Evolutionary conservation across 257 asterid genomes (phyloP).

Genomic region (Mentha longifolia): DNA sequence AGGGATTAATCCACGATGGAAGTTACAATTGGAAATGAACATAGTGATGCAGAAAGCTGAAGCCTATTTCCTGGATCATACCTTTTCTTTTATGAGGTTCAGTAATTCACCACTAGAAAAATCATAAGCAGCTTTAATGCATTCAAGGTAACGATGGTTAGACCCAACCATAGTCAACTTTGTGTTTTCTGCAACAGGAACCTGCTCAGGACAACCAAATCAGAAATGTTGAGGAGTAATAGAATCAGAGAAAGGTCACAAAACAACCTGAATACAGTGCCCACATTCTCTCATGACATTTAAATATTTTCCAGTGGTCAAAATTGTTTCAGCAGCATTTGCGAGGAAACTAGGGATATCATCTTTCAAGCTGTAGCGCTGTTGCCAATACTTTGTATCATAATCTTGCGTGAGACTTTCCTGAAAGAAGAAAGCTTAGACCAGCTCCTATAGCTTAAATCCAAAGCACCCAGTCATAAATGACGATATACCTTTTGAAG

Average conservation of each 20-base stretch:
- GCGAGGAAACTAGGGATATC: constrained; percentile 95
- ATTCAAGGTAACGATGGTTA: constrained; percentile 92
- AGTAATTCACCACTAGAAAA: constrained; percentile 96
- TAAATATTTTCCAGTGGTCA: constrained; percentile 93
- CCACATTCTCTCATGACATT: constrained; percentile 99
- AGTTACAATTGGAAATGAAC: constrained; percentile 23
- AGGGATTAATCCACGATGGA: constrained; percentile 28
- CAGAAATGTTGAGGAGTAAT: constrained; percentile 35
- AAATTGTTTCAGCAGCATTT: constrained; percentile 93
- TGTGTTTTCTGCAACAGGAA: constrained; percentile 80
- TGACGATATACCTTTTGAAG: constrained; percentile 74
- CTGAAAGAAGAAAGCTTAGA: constrained; percentile 49
- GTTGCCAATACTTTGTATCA: constrained; percentile 95
- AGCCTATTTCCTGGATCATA: constrained; percentile 34
- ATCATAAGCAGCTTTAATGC: constrained; percentile 92
- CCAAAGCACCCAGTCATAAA: constrained; percentile 22
- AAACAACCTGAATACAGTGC: constrained; percentile 77
- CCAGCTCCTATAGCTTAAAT: constrained; percentile 38
- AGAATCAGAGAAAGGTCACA: constrained; percentile 24
- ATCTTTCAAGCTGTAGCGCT: constrained; percentile 94
- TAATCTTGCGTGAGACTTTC: constrained; percentile 97
- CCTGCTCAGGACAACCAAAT: constrained; percentile 60
- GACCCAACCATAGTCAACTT: constrained; percentile 83
- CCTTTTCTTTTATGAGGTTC: constrained; percentile 93
- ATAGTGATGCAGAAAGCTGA: constrained; percentile 18